Conservation (phyloP, 2,329 filamentous ascomycete genomes). For the Colletotrichum tanaceti region DNA sequence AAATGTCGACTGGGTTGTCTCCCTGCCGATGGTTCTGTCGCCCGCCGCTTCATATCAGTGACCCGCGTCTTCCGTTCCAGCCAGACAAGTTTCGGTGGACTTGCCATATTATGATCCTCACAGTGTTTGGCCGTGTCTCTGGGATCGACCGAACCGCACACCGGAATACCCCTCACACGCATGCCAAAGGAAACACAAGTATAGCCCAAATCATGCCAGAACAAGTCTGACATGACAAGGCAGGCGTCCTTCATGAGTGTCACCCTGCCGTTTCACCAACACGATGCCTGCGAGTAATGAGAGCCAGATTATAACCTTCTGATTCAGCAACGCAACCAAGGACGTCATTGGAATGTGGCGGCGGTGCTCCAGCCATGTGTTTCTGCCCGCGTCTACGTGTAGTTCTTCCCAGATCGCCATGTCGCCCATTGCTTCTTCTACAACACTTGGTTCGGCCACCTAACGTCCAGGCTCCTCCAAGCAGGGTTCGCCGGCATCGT, state of each 20-base stretch:
- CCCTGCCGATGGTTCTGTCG: slow-evolving; percentile 24
- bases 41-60: slow-evolving; percentile 12
- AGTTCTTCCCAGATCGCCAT: not conserved
- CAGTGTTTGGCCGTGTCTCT: slow-evolving; percentile 22
- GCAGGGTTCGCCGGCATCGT: not conserved
- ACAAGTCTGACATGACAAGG: not conserved
- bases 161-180: not conserved
- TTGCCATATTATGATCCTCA: slow-evolving; percentile 28
- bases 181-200: not conserved
- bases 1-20: slow-evolving; percentile 7
- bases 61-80: slow-evolving; percentile 28
- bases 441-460: slow-evolving; percentile 9
- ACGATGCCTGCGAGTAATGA: not conserved
- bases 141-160: not conserved
- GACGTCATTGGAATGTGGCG: slow-evolving; percentile 20
- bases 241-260: not conserved
- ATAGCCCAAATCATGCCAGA: not conserved
- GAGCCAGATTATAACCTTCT: slow-evolving; percentile 1
- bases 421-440: slow-evolving; percentile 10
- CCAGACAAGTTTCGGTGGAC: slow-evolving; percentile 6
- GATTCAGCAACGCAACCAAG: slow-evolving; percentile 15
- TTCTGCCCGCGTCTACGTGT: slow-evolving; percentile 1
- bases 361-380: not conserved
- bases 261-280: slow-evolving; percentile 11
- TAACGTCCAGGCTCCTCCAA: not conserved